Evolutionary conservation across 2,329 filamentous ascomycete species (phyloP), one percentile per base, ranked within the genome.

Genomic region (Cadophora sp.): DNA sequence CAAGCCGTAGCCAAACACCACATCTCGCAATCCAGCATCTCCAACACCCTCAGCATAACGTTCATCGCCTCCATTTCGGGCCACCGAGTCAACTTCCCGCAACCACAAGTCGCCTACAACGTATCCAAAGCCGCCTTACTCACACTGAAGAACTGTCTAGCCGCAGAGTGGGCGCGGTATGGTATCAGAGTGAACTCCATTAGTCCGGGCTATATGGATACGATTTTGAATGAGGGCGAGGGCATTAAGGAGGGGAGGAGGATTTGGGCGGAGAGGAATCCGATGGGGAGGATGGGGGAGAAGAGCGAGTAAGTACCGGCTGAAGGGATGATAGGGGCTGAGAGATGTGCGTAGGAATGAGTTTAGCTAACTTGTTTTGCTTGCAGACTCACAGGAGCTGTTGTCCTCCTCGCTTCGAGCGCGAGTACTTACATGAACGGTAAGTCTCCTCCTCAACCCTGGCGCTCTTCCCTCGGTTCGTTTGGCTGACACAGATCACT

Each of bases 101-200:
- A 93, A 75, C 90, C 91, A 0, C 91, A 94, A 75, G 83, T 82
- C 0, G 86, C 88, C 0, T 94, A 94, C 76, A 94, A 94, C 72
- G 87, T 88, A 1, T 88, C 85, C 71, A 94, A 94, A 77, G 87
- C 89, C 0, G 90, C 86, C 0, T 78, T 94, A 1, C 73, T 91
- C 34, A 85, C 87, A 62, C 77, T 93, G 72, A 89, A 87, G 61
- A 87, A 84, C 71, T 89, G 83, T 43, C 79, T 94, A 19, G 91
- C 91, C 0, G 90, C 89, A 0, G 92, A 94, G 78, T 94, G 91
- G 91, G 89, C 89, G 0, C 79, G 82, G 1, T 85, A 90, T 76
- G 91, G 92, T 0, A 92, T 94, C 69, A 80, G 89, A 2, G 88
- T 91, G 5, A 94, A 94, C 73, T 87, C 83, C 22, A 83, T 94